Evolutionary conservation across 345 rosid genomes (phyloP).

Genomic region (Gossypium anomalum): DNA sequence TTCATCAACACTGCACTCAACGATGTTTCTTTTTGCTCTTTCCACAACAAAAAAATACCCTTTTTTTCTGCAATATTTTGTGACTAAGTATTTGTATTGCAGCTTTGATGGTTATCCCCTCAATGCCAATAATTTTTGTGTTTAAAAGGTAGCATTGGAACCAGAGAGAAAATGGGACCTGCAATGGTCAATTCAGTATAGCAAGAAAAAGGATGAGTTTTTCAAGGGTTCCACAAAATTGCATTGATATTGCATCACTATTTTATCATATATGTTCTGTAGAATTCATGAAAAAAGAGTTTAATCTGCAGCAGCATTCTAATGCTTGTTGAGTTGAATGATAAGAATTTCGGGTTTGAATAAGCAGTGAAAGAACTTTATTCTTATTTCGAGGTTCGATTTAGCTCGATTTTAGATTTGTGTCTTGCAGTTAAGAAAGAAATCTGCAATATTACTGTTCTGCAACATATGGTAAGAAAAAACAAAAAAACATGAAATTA

Average conservation of each 20-base stretch:
- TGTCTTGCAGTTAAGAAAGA: no score
- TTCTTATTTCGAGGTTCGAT: no score
- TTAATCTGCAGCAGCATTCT: not conserved
- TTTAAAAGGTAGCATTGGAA: slow-evolving; percentile 3
- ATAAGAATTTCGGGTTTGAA: not conserved
- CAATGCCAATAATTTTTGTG: not conserved
- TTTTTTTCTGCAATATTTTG: not conserved
- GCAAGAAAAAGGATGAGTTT: not conserved
- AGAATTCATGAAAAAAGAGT: not conserved
- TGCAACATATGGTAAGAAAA: not conserved
- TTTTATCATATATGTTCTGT: no score
- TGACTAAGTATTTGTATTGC: not conserved
- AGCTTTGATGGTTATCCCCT: not conserved
- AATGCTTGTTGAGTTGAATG: not conserved
- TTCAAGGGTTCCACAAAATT: not conserved
- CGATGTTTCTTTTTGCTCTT: slow-evolving; percentile 28
- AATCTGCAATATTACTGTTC: not conserved
- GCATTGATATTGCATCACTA: no score
- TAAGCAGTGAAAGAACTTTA: no score
- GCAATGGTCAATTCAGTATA: not conserved
- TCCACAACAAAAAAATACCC: slow-evolving; percentile 10
- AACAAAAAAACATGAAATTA: not conserved
- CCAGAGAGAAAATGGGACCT: slow-evolving; percentile 1
- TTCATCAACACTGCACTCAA: slow-evolving; percentile 39
- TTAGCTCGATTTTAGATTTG: no score